A percentile compares a stretch with the other conserved stretches of the same genome.
Evolutionary conservation across 768 basidiomycete species (phyloP).

Genomic region (Coprinopsis marcescibilis): DNA sequence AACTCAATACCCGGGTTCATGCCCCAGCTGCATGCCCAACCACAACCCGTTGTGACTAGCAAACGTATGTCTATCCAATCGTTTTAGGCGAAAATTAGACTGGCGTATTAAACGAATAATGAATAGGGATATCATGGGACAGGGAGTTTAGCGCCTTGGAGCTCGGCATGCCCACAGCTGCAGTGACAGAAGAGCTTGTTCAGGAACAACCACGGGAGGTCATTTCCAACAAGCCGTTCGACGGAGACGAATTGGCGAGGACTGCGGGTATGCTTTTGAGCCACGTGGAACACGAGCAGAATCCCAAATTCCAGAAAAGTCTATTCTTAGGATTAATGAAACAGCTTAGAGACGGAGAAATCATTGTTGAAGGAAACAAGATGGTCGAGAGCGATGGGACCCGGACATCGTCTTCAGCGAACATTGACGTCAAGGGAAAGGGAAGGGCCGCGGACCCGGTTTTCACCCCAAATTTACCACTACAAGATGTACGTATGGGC

Average conservation of each 20-base stretch:
- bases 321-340: conserved; percentile 84
- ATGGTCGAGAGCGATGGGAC: conserved; percentile 54
- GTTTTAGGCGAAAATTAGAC: neutral
- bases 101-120: no score
- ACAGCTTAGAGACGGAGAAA: conserved; percentile 72
- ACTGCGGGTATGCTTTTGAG: conserved; percentile 77
- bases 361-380: conserved; percentile 72
- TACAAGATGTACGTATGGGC: neutral
- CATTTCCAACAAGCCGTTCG: conserved; percentile 20
- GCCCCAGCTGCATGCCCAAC: conserved; percentile 23
- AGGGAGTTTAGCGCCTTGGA: conserved; percentile 60
- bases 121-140: conserved; percentile 51
- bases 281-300: conserved; percentile 66
- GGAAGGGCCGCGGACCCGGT: conserved; percentile 39
- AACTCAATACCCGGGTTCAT: conserved; percentile 32
- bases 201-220: conserved; percentile 18
- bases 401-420: conserved; percentile 17
- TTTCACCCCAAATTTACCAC: neutral
- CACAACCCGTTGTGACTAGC: conserved; percentile 22
- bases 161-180: conserved; percentile 24
- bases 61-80: conserved; percentile 35
- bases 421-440: conserved; percentile 61
- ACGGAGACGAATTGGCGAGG: conserved; percentile 69
- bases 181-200: conserved; percentile 15
- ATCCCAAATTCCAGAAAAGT: conserved; percentile 82